A percentile compares a stretch with the other conserved stretches of the same genome.
phyloP scores from a whole-genome alignment of 768 basidiomycete genomes.

The Hebeloma cylindrosporum region DNA sequence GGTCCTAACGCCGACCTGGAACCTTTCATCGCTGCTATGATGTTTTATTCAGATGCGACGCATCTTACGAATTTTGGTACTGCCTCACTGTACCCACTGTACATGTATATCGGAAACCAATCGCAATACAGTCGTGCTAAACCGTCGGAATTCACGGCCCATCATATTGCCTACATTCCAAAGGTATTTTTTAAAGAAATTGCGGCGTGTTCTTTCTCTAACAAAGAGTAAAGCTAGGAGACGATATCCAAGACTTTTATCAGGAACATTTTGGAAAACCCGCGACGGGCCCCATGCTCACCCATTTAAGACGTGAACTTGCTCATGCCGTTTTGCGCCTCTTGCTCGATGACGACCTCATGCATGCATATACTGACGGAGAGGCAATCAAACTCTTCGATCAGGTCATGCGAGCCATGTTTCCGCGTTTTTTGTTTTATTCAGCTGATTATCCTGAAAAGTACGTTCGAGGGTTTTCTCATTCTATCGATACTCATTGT shows the following conservation, averaged over 20 bases:
- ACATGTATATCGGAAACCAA: conserved; percentile 37
- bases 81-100: conserved; percentile 40
- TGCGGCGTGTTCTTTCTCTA: conserved; percentile 1
- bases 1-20: conserved; percentile 20
- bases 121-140: conserved; percentile 39
- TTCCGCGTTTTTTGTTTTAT: conserved; percentile 17
- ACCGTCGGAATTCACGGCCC: conserved; percentile 28
- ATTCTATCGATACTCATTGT: neutral
- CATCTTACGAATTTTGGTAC: conserved; percentile 30
- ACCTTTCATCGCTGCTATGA: conserved; percentile 12
- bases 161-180: conserved; percentile 45
- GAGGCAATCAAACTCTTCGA: conserved; percentile 12
- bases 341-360: conserved; percentile 17
- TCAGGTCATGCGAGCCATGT: conserved; percentile 9
- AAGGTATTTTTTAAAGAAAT: conserved; percentile 14
- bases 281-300: conserved; percentile 10
- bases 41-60: conserved; percentile 23
- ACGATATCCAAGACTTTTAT: conserved; percentile 21
- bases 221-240: conserved; percentile 16
- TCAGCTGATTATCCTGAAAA: conserved; percentile 22
- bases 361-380: conserved; percentile 22
- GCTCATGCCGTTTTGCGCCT: conserved; percentile 18
- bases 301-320: conserved; percentile 18
- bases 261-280: conserved; percentile 8
- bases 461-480: conserved; percentile 7